Evolutionary conservation across 2,329 filamentous ascomycete genomes (phyloP), one percentile per base, ranked within the genome.

Genomic region (Epicoccum nigrum): DNA sequence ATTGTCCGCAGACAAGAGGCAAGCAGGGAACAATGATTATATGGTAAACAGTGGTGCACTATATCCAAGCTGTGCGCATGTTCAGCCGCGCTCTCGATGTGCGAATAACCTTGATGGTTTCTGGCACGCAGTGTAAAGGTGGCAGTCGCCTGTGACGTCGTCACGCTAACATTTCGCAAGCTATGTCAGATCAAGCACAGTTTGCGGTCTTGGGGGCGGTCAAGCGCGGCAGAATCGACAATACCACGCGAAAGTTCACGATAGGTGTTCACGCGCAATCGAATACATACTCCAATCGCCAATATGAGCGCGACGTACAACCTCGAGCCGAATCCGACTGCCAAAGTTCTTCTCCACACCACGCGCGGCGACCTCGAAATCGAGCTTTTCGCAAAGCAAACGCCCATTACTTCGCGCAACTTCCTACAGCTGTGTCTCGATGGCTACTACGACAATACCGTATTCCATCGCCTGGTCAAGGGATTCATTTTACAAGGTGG

Each of bases 371-470:
- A 96, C 67, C 83, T 99, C 51, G 87, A 89, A 30, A 83, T 99
- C 74, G 91, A 96, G 74, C 86, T 99, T 50, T 99, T 96, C 79
- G 92, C 92, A 15, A 94, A 94, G 70, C 94, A 99, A 75, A 89
- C 90, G 0, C 94, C 94, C 7, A 81, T 97, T 56, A 89, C 94
- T 20, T 92, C 88, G 69, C 91, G 93, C 63, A 97, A 97, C 78
- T 99, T 99, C 75, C 83, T 99, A 30, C 94, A 99, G 74, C 88
- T 92, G 68, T 94, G 90, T 70, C 83, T 97, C 62, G 92, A 99
- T 71, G 92, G 92, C 62, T 97, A 97, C 79, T 99, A 97, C 78
- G 87, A 91, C 65, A 86, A 88, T 69, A 97, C 92, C 0, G 87
- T 94, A 56, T 99, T 99, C 77, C 94, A 99, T 77, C 90, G 94